A percentile compares a stretch with the other conserved stretches of the same genome.
Conservation (phyloP, 176 grass and related monocot species). For the Oryza glaberrima region DNA sequence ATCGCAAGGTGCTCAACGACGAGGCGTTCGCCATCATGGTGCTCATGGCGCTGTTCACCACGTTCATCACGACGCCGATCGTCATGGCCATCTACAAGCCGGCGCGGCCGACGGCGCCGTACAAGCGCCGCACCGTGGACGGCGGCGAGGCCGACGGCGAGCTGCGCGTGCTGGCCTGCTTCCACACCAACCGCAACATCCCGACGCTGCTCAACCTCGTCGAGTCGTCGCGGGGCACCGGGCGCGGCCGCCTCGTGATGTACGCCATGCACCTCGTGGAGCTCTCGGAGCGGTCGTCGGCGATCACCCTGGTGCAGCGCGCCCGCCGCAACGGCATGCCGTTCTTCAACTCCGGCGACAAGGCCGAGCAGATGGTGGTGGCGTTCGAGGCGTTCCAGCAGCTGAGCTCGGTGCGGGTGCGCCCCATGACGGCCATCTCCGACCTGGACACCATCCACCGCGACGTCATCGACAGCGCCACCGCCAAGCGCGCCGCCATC, state of each 20-base stretch:
- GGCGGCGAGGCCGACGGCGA: conserved; percentile 36
- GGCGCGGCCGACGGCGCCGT: conserved; percentile 45
- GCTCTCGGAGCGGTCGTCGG: conserved; percentile 75
- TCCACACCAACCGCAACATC: conserved; percentile 64
- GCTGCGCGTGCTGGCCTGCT: conserved; percentile 82
- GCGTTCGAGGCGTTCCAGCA: conserved; percentile 84
- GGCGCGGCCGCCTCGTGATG: conserved; percentile 42
- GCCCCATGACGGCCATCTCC: conserved; percentile 80
- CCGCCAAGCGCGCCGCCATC: conserved; percentile 56
- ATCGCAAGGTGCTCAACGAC: conserved; percentile 78
- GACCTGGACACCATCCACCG: conserved; percentile 73
- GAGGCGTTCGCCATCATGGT: conserved; percentile 78
- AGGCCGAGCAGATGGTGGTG: conserved; percentile 57
- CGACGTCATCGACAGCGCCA: conserved; percentile 67
- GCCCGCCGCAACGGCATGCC: conserved; percentile 60
- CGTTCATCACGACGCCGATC: conserved; percentile 75
- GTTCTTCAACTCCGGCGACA: conserved; percentile 56
- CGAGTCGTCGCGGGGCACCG: conserved; percentile 65
- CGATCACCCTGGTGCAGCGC: conserved; percentile 74
- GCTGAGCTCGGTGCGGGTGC: conserved; percentile 63
- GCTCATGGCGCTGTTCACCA: conserved; percentile 86
- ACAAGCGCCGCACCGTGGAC: conserved; percentile 72
- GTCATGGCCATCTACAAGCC: conserved; percentile 89
- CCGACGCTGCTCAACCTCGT: conserved; percentile 77
- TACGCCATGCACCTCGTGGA: conserved; percentile 88